Evolutionary conservation across 352 stramenopile species (phyloP).

Genomic region (Pythium apleroticum): DNA sequence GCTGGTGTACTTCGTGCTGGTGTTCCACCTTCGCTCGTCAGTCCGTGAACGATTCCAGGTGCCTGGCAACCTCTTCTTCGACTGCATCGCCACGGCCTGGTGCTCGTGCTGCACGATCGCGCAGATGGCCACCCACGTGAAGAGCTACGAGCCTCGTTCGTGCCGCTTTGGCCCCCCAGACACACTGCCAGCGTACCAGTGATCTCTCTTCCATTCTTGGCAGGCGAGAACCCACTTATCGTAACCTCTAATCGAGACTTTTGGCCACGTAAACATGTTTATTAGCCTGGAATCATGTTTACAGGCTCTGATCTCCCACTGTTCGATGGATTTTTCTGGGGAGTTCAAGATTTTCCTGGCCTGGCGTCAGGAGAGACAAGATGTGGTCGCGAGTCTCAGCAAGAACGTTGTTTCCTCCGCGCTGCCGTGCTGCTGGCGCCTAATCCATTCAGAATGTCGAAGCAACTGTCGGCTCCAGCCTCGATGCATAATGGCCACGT

Average conservation of each 20-base stretch:
- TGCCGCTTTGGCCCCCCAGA: slow-evolving; percentile 40
- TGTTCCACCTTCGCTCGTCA: slow-evolving; percentile 3
- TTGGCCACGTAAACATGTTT: not conserved
- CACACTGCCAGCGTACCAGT: slow-evolving; percentile 38
- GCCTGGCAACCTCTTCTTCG: slow-evolving; percentile 6
- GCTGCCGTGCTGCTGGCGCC: no score
- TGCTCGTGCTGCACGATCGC: slow-evolving; percentile 28
- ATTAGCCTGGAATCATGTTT: not conserved
- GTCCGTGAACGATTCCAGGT: slow-evolving; percentile 22
- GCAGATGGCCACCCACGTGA: slow-evolving; percentile 53
- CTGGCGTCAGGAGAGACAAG: not conserved
- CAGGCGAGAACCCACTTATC: no score
- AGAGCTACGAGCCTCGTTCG: slow-evolving; percentile 41
- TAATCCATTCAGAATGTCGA: not conserved
- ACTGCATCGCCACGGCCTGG: slow-evolving; percentile 26
- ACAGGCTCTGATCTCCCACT: not conserved
- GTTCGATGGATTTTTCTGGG: not conserved
- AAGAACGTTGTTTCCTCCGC: not conserved
- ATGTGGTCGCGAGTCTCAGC: not conserved
- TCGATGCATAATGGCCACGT: not conserved
- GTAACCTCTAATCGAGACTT: not conserved
- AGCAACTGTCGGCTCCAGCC: no score
- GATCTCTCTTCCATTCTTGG: not conserved
- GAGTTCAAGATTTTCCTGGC: not conserved
- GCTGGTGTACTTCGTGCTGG: slow-evolving; percentile 10